These are phyloP conservation scores for Amanita rubescens DNA, from an alignment of 768 basidiomycete species.

Conservation along the genomic window DNA sequence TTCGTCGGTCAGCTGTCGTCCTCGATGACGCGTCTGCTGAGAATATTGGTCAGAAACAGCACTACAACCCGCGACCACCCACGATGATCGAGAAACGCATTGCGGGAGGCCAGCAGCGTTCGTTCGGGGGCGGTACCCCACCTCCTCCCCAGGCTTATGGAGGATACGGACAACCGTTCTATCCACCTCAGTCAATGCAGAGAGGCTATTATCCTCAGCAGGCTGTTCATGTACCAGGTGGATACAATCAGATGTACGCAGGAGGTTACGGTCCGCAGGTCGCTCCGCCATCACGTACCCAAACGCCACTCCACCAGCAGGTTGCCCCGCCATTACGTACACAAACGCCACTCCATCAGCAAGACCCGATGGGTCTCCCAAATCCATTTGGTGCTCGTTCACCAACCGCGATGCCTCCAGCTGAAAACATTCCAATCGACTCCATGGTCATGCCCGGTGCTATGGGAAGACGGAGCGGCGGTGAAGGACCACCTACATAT, in stretches of 20 bases:
- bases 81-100: constrained; percentile 52
- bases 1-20: constrained; percentile 59
- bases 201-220: constrained; percentile 4
- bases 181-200: constrained; percentile 5
- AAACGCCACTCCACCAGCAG: background rate
- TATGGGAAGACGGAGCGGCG: no score
- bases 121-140: constrained; percentile 5
- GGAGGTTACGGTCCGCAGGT: background rate
- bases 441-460: no score
- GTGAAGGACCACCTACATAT: no score
- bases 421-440: no score
- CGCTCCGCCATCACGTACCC: background rate
- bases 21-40: constrained; percentile 42
- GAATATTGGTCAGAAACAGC: constrained; percentile 23
- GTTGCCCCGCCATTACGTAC: background rate
- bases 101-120: constrained; percentile 17
- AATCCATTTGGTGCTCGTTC: no score
- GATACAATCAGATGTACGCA: constrained; percentile 2
- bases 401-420: no score
- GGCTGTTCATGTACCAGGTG: no score
- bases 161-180: background rate
- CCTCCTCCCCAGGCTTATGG: background rate
- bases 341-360: background rate
- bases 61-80: constrained; percentile 52
- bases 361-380: no score